Base-by-base conservation (phyloP, 129 eudicot species). In the Pseudognaphalium luteoalbum region DNA sequence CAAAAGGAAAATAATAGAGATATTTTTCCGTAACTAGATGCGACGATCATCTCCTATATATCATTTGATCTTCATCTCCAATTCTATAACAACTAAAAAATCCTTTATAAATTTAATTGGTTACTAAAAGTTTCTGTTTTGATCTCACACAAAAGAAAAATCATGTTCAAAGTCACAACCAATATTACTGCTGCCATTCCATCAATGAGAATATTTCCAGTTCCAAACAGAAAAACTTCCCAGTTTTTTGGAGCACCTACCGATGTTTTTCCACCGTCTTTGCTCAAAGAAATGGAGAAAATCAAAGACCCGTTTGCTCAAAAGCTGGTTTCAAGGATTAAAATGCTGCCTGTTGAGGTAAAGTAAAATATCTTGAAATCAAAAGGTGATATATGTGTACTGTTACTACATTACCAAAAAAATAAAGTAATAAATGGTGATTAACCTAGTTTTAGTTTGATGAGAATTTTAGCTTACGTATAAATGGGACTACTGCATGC, bases 291-390 rank as follows among this genome's bases (percentile, higher is more conserved):
- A 77, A 84, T 89, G 59, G 97, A 86, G 65, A 81, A 75, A 57
- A 84, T 92, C 60, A 80, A 79, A 82, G 97, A 89, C 85, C 81
- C 88, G 2, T 80, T 76, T 79, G 96, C 96, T 73, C 80, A 86
- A 71, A 89, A 87, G 47, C 61, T 92, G 59, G 93, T 86, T 72
- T 62, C 88, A 1, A 89, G 97, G 72, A 89, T 89, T 70, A 88
- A 89, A 72, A 87, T 91, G 81, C 64, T 92, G 28, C 96, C 93
- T 12, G 93, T 92, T 2, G 70, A 87, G 83, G 96, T 89, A 56
- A 66, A 21, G 10, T 63, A 4, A 16, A 20, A 7, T 58, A 7
- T 35, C 32, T 8, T 20, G 21, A 25, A 0, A 7, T 56, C 28
- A 56, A 2, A 56, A 56, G 28, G 61, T 44, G 52, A 12, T 44